Evolutionary conservation across 495 filamentous ascomycete genomes (phyloP), one percentile per base, ranked within the genome.

Genomic region (Chaetomidium leptoderma): DNA sequence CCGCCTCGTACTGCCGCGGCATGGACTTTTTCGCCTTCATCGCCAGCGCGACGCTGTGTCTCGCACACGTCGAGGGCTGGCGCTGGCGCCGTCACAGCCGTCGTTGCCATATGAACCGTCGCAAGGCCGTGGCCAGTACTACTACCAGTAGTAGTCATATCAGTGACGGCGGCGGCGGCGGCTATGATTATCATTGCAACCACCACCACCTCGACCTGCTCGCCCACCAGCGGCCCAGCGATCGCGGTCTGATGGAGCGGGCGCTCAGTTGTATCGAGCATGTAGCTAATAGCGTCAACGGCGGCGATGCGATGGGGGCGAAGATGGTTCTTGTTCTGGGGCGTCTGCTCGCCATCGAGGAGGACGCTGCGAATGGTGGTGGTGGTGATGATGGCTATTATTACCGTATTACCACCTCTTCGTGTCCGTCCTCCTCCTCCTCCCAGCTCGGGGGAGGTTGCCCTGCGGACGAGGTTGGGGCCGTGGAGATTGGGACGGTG

Each of bases 191-290:
- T 45, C 21, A 26, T n/a, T 6, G 2, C 11, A 7, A 9, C 9
- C 29, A 67, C 29, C 65, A 72, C 45, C 51, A 11, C 9, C 48
- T 51, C 66, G 13, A 23, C 11, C 19, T 69, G 24, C 66, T 80
- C 14, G 67, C 61, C 2, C 73, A 80, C 48, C 73, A 73, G 44
- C 71, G 75, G 1, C 63, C 61, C 0, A 67, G 70, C 45, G 76
- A 80, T 49, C 71, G 75, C n/a, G 75, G 68, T 4, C 63, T 75
- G 16, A 67, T 79, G 53, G 76, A 81, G 56, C 67, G 66, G 17
- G 63, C 69, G 3, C 62, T 75, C 2, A 70, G 69, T n/a, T 65
- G 64, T 35, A 69, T 79, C 58, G 66, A 74, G 23, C 19, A 43
- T 63, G 21, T 32, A 0, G 45, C 6, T 0, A 7, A 11, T 13